Percentiles rank a stretch among this genome's conserved stretches.
Conservation (phyloP, 2,329 filamentous ascomycete genomes). For the Arthroderma sp. region DNA sequence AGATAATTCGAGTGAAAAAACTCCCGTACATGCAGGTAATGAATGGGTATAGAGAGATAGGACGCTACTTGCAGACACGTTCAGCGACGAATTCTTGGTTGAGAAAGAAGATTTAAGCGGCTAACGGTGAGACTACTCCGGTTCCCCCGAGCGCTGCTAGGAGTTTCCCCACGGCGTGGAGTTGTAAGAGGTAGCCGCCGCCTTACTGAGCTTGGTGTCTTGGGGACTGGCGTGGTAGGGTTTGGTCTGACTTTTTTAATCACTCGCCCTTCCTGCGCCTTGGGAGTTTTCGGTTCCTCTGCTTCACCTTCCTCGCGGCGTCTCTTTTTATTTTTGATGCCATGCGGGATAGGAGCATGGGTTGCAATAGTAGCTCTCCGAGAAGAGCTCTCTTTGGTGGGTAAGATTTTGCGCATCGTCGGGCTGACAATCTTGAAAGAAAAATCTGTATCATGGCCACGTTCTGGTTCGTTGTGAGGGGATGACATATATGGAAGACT, state of each 20-base stretch:
- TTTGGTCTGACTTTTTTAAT: slow-evolving; percentile 23
- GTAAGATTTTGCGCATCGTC: slow-evolving; percentile 30
- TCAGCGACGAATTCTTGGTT: slow-evolving; percentile 30
- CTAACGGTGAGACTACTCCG: slow-evolving; percentile 29
- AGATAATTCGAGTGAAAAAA: too few relatives aligned
- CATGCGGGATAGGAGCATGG: slow-evolving; percentile 22
- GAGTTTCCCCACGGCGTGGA: slow-evolving; percentile 19
- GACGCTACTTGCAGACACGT: too few relatives aligned
- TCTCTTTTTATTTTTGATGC: slow-evolving; percentile 29
- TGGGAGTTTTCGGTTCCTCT: slow-evolving; percentile 18
- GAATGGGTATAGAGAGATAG: too few relatives aligned
- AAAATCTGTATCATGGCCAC: not conserved
- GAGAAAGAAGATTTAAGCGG: slow-evolving; percentile 35
- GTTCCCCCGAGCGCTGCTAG: slow-evolving; percentile 13
- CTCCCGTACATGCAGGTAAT: too few relatives aligned
- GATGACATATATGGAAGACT: slow-evolving; percentile 26
- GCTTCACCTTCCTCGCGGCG: slow-evolving; percentile 22
- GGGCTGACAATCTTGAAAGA: slow-evolving; percentile 15
- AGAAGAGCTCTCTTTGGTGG: slow-evolving; percentile 22
- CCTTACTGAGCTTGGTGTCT: slow-evolving; percentile 24
- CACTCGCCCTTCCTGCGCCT: slow-evolving; percentile 16
- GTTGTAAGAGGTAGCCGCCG: slow-evolving; percentile 12
- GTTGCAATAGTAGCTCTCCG: slow-evolving; percentile 30
- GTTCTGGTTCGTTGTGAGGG: slow-evolving; percentile 13
- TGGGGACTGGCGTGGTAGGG: slow-evolving; percentile 11